phyloP scores from a whole-genome alignment of 163 green algal species.

The Coccomyxa subellipsoidea region DNA sequence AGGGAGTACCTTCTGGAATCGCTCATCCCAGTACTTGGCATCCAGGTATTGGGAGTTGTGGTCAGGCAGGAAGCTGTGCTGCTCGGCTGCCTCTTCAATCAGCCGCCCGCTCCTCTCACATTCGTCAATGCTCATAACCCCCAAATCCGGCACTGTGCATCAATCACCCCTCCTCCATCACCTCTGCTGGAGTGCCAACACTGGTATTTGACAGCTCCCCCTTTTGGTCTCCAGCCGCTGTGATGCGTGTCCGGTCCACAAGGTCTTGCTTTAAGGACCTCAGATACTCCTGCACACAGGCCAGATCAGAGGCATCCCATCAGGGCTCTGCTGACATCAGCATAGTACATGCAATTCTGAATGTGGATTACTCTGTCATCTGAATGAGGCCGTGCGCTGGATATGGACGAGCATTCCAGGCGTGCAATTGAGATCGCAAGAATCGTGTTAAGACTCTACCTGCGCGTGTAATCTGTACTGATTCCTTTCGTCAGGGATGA shows the following conservation, averaged over 20 bases:
- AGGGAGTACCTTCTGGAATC: conserved; percentile 11
- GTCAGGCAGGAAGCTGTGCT: neutral
- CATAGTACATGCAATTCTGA: neutral
- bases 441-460: neutral
- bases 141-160: no score
- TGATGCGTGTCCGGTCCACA: neutral
- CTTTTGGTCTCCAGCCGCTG: neutral
- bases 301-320: neutral
- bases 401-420: no score
- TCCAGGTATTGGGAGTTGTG: conserved; percentile 21
- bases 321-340: neutral
- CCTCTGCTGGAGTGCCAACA: neutral
- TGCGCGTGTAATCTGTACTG: neutral
- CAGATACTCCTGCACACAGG: neutral
- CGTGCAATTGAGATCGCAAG: no score
- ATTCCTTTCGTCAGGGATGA: neutral
- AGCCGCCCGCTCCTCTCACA: no score
- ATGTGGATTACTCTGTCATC: neutral
- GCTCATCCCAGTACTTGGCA: conserved; percentile 14
- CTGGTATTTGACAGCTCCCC: neutral
- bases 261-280: neutral
- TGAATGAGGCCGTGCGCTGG: no score
- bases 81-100: neutral
- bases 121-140: neutral
- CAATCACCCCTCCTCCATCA: neutral